Percentiles rank a stretch among this genome's conserved stretches.
Conservation (phyloP, 1,139 yeast species). For the Insectozyma bohioensis region DNA sequence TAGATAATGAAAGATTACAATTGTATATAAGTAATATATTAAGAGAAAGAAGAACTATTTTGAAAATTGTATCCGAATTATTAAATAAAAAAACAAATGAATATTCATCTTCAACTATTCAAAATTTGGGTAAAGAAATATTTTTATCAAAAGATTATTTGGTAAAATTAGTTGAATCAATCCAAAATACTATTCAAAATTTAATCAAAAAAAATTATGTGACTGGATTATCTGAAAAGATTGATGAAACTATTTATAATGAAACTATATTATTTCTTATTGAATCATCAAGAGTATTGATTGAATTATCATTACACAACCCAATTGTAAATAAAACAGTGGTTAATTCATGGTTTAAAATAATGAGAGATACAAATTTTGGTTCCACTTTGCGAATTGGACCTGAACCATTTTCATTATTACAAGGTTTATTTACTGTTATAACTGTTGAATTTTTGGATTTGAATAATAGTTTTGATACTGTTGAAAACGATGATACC, state of each 20-base stretch:
- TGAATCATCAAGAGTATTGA: constrained; percentile 45
- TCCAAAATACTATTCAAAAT: constrained; percentile 7
- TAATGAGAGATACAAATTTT: constrained; percentile 46
- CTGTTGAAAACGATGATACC: constrained; percentile 30
- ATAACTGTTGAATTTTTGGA: constrained; percentile 55
- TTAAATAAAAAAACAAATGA: constrained; percentile 35
- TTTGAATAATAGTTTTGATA: constrained; percentile 46
- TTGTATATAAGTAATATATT: constrained; percentile 37
- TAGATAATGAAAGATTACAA: constrained; percentile 29
- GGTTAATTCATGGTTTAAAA: constrained; percentile 56
- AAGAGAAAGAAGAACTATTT: constrained; percentile 46
- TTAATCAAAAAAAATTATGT: constrained; percentile 13
- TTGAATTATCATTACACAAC: constrained; percentile 37
- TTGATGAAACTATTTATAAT: constrained; percentile 25
- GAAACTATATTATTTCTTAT: constrained; percentile 39
- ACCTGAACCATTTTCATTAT: constrained; percentile 36
- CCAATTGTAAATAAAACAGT: constrained; percentile 28
- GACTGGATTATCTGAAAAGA: constrained; percentile 19
- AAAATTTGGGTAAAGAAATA: constrained; percentile 41
- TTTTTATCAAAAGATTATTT: constrained; percentile 28
- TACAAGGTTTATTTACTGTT: constrained; percentile 50
- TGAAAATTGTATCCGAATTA: constrained; percentile 40
- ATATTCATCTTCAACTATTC: constrained; percentile 28
- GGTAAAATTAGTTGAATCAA: constrained; percentile 21
- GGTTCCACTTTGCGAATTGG: constrained; percentile 29